Conservation (phyloP, 2,329 filamentous ascomycete species). For the Epichloe sibirici region DNA sequence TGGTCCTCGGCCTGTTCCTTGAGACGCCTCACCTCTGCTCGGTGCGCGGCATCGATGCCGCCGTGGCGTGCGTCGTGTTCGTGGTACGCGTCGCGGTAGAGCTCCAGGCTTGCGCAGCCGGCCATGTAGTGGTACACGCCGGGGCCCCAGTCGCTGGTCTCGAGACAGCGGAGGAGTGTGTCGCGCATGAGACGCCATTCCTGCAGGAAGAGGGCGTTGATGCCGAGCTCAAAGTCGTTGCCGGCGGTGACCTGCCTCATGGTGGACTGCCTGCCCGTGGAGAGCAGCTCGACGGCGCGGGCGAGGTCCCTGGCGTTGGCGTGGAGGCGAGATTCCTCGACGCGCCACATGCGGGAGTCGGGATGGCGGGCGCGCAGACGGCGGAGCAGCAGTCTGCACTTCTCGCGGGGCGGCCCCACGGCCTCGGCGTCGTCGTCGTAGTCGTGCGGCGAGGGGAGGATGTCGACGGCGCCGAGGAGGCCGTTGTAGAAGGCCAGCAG, state of each 20-base stretch:
- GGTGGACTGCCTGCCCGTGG: constrained; percentile 46
- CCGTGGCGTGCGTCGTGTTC: constrained; percentile 26
- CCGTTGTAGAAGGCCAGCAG: constrained; percentile 82
- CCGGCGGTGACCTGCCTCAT: constrained; percentile 85
- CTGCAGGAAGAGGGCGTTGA: constrained; percentile 69
- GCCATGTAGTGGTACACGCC: constrained; percentile 83
- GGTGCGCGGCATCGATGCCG: constrained; percentile 11
- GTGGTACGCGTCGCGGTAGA: constrained; percentile 53
- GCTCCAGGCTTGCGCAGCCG: constrained; percentile 63
- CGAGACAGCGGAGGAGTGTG: constrained; percentile 61
- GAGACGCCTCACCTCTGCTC: constrained; percentile 38
- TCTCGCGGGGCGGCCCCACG: constrained; percentile 59
- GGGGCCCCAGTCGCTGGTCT: constrained; percentile 84
- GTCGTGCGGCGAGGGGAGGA: constrained; percentile 52
- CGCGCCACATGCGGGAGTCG: constrained; percentile 69
- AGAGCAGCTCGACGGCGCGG: constrained; percentile 54
- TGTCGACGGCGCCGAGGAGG: constrained; percentile 76
- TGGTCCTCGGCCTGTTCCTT: constrained; percentile 56
- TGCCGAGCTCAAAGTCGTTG: constrained; percentile 70
- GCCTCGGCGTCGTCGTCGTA: constrained; percentile 43
- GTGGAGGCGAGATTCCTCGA: constrained; percentile 75
- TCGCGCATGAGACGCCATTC: constrained; percentile 62
- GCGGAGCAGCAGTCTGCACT: constrained; percentile 53
- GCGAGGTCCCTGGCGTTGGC: constrained; percentile 55
- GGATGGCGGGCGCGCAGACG: constrained; percentile 72